Evolutionary conservation across 2,329 filamentous ascomycete species (phyloP).

Genomic region (Periconia sp.): DNA sequence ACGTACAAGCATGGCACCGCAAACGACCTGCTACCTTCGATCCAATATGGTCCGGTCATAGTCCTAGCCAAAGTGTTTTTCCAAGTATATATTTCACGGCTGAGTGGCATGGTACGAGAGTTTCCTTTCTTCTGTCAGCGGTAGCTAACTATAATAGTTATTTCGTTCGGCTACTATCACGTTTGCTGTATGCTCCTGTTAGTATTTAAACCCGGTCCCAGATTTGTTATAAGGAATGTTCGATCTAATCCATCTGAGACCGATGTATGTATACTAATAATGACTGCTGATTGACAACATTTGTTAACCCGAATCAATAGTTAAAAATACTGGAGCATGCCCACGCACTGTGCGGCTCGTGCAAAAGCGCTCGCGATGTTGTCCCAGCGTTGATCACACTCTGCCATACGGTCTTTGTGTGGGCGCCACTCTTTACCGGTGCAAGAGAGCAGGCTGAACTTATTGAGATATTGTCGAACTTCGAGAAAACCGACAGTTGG

Average conservation of each 20-base stretch:
- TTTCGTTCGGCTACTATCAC: constrained; percentile 30
- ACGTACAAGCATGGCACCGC: constrained; percentile 24
- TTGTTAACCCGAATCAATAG: constrained; percentile 26
- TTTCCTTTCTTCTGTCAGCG: too few species aligned
- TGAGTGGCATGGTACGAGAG: constrained; percentile 23
- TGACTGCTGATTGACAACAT: neutral
- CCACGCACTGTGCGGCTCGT: constrained; percentile 4
- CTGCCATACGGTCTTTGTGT: constrained; percentile 9
- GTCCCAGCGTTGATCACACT: constrained; percentile 4
- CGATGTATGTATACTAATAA: constrained; percentile 18
- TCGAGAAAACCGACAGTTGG: constrained; percentile 29
- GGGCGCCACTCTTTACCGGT: constrained; percentile 20
- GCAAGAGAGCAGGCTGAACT: constrained; percentile 11
- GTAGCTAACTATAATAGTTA: constrained; percentile 11
- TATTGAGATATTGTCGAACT: constrained; percentile 20
- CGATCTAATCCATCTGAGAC: constrained; percentile 14
- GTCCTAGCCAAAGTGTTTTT: constrained; percentile 16
- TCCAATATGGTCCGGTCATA: constrained; percentile 28
- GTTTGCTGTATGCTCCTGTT: constrained; percentile 34
- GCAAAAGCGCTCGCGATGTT: constrained; percentile 1
- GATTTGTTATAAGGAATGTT: constrained; percentile 26
- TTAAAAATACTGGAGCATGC: constrained; percentile 1
- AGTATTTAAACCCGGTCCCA: constrained; percentile 30
- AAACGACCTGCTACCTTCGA: constrained; percentile 29
- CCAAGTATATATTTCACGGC: constrained; percentile 31